Percentiles rank a stretch among this genome's conserved stretches.
Conservation (phyloP, 192 early-diverging fungal genomes). For the Coemansia sp. region DNA sequence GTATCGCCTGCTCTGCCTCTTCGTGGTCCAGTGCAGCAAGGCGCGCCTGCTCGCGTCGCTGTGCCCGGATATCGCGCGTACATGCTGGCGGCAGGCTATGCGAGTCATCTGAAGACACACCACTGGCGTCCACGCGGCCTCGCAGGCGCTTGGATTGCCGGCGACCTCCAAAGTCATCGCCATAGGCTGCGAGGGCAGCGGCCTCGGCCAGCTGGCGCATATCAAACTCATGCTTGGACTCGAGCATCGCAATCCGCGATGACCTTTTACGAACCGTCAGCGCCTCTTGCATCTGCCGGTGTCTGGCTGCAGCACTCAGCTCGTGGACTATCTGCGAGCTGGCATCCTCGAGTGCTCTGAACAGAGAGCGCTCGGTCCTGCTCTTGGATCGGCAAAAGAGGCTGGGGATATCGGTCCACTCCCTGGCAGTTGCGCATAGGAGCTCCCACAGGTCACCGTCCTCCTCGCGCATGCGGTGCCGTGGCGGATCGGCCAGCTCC, state of each 20-base stretch:
- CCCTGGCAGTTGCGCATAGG: constrained; percentile 13
- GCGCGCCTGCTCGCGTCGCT: constrained; percentile 17
- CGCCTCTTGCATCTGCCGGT: constrained; percentile 7
- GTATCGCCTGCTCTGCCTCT: background rate
- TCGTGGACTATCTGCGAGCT: background rate
- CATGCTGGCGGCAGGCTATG: background rate
- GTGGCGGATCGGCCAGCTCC: constrained; percentile 18
- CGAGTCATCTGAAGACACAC: background rate
- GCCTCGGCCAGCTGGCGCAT: background rate
- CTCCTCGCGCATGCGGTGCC: constrained; percentile 24
- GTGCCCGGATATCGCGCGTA: constrained; percentile 16
- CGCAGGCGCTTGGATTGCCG: constrained; percentile 19
- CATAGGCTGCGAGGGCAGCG: background rate
- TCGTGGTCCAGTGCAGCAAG: constrained; percentile 1
- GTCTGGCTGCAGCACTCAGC: constrained; percentile 1
- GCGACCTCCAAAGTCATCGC: constrained; percentile 1
- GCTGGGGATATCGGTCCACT: constrained; percentile 16
- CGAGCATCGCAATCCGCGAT: constrained; percentile 13
- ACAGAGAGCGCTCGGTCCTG: constrained; percentile 9
- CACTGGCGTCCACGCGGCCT: background rate
- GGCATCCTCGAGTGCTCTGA: background rate
- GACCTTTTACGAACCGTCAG: constrained; percentile 16
- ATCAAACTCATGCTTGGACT: background rate
- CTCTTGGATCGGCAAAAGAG: constrained; percentile 9
- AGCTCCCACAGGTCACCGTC: constrained; percentile 44